phyloP scores from a whole-genome alignment of 306 rosid genomes.

The Quercus aquifolioides region DNA sequence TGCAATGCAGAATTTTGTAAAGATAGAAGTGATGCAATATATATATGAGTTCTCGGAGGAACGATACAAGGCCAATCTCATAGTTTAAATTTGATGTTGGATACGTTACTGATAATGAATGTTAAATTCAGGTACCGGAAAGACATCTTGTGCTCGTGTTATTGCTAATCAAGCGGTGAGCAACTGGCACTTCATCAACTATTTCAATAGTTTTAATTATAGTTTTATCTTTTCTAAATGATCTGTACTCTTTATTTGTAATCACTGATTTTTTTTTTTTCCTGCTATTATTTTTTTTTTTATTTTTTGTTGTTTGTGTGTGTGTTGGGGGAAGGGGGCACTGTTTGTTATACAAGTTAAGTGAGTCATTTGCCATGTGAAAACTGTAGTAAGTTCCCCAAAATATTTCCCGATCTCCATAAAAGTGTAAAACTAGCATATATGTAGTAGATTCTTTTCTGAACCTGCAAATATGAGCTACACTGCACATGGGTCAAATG shows the following conservation, averaged over 20 bases:
- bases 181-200: constrained; percentile 3
- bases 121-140: constrained; percentile 77
- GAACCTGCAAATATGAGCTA: background rate
- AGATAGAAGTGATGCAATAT: background rate
- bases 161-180: constrained; percentile 90
- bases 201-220: background rate
- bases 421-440: background rate
- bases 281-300: too few relatives aligned
- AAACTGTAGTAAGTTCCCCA: background rate
- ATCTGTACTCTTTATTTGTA: background rate
- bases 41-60: too few relatives aligned
- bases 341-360: background rate
- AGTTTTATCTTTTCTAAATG: constrained; percentile 3
- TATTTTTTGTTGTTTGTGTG: too few relatives aligned
- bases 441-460: background rate
- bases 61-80: too few relatives aligned
- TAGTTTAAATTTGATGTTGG: too few relatives aligned
- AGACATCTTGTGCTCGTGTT: constrained; percentile 93
- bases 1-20: background rate
- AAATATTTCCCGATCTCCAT: background rate
- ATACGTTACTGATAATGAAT: too few relatives aligned
- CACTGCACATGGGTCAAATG: background rate
- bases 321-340: too few relatives aligned
- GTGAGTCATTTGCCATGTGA: background rate
- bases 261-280: background rate